A percentile compares a stretch with the other conserved stretches of the same genome.
phyloP scores from a whole-genome alignment of 306 rosid species.

The Urtica urens region DNA sequence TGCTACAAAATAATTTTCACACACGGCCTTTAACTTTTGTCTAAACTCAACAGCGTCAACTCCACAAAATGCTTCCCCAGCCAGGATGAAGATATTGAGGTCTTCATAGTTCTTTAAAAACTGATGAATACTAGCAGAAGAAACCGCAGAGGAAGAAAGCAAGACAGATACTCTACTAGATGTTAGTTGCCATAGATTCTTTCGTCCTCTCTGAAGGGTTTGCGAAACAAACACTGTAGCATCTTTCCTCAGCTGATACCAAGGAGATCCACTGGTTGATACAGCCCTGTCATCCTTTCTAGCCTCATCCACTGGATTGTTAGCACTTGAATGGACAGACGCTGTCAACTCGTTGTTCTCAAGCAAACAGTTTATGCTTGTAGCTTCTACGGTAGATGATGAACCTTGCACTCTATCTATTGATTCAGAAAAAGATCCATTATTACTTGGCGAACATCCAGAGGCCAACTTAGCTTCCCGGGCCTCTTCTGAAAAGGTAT shows the following conservation, averaged over 20 bases:
- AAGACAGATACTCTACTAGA: constrained; percentile 87
- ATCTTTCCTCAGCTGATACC: constrained; percentile 91
- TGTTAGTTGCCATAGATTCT: constrained; percentile 93
- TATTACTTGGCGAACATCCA: constrained; percentile 16
- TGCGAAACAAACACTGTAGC: constrained; percentile 75
- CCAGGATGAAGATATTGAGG: constrained; percentile 70
- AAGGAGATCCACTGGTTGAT: constrained; percentile 79
- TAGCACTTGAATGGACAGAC: constrained; percentile 21
- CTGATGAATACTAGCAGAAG: constrained; percentile 88
- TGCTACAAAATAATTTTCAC: constrained; percentile 83
- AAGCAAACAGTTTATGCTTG: constrained; percentile 26
- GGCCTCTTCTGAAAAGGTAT: constrained; percentile 28
- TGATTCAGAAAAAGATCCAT: constrained; percentile 29
- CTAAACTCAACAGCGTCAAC: constrained; percentile 91
- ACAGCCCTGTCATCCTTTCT: constrained; percentile 38
- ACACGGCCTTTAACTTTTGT: constrained; percentile 84
- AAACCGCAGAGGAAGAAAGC: constrained; percentile 76
- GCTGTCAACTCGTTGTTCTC: constrained; percentile 26
- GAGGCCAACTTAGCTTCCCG: constrained; percentile 36
- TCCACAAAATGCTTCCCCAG: constrained; percentile 98
- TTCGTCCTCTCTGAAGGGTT: constrained; percentile 85
- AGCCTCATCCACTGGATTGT: constrained; percentile 31
- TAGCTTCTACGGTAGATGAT: constrained; percentile 36
- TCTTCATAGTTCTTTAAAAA: constrained; percentile 96
- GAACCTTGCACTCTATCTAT: constrained; percentile 31